Evolutionary conservation across 768 basidiomycete genomes (phyloP).

Genomic region (Vishniacozyma victoriae): DNA sequence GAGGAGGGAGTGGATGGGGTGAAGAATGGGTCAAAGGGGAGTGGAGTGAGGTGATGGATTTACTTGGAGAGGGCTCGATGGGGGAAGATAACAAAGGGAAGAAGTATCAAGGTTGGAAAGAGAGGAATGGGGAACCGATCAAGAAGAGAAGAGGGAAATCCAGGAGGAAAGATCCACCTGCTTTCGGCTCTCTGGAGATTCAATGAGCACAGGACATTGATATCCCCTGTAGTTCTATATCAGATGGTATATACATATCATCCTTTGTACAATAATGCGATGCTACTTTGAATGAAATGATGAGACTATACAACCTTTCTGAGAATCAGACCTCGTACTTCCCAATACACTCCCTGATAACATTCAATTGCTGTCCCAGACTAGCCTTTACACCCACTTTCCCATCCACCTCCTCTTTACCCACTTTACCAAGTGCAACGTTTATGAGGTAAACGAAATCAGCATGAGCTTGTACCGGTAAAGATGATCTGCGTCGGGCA

Average conservation of each 20-base stretch:
- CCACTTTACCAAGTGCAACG: constrained; percentile 1
- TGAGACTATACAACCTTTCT: too few species aligned
- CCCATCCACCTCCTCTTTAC: not conserved
- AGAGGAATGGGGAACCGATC: not conserved
- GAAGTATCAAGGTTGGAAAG: not conserved
- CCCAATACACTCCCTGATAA: not conserved
- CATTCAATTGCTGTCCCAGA: not conserved
- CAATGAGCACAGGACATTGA: too few species aligned
- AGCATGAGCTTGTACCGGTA: constrained; percentile 78
- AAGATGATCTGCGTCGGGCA: constrained; percentile 51
- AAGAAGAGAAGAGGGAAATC: constrained; percentile 22
- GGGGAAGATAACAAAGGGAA: not conserved
- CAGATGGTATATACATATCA: too few species aligned
- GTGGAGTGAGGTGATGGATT: constrained; percentile 17
- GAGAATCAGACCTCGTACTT: too few species aligned
- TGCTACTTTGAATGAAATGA: too few species aligned
- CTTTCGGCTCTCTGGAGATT: constrained; percentile 23
- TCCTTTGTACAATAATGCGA: too few species aligned
- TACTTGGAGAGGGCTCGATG: constrained; percentile 9
- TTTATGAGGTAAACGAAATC: constrained; percentile 74
- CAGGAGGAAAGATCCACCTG: constrained; percentile 38
- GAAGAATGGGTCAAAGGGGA: constrained; percentile 35
- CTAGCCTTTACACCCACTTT: not conserved
- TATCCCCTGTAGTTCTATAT: too few species aligned
- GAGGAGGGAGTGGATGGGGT: constrained; percentile 40